Percentiles rank a stretch among this genome's conserved stretches.
phyloP scores from a whole-genome alignment of 192 early-diverging fungal species.

The Geosiphon pyriformis region DNA sequence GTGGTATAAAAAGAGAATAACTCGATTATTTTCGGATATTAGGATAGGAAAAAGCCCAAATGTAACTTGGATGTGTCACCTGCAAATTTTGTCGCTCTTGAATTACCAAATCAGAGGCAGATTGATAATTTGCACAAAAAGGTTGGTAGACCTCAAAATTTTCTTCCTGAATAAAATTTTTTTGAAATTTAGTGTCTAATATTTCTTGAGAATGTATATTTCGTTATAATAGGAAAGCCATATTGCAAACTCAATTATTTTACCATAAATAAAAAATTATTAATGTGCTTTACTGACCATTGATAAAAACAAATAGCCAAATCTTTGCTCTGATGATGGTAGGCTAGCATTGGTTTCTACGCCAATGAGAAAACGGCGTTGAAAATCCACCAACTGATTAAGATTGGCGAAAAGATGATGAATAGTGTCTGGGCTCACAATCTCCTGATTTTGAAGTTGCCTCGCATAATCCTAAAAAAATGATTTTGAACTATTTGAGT shows the following conservation, averaged over 20 bases:
- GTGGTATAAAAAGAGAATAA: slow-evolving; percentile 8
- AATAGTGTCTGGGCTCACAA: slow-evolving; percentile 69
- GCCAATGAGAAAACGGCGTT: slow-evolving; percentile 87
- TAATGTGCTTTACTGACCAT: slow-evolving; percentile 37
- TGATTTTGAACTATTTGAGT: slow-evolving; percentile 13
- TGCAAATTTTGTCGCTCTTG: slow-evolving; percentile 60
- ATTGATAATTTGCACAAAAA: slow-evolving; percentile 88
- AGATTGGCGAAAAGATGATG: slow-evolving; percentile 90
- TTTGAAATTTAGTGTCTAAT: not conserved
- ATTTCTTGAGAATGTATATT: too few relatives aligned
- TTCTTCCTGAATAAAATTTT: slow-evolving; percentile 44
- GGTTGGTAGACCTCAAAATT: slow-evolving; percentile 84
- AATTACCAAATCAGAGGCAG: slow-evolving; percentile 64
- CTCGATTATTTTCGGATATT: not conserved
- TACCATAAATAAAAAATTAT: not conserved
- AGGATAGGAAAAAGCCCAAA: not conserved
- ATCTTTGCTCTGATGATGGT: slow-evolving; percentile 72
- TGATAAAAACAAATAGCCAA: slow-evolving; percentile 82
- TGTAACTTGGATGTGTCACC: too few relatives aligned
- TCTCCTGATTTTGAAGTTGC: slow-evolving; percentile 61
- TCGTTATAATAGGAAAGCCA: not conserved
- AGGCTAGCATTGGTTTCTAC: slow-evolving; percentile 76
- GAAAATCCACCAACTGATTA: slow-evolving; percentile 90
- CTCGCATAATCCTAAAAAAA: slow-evolving; percentile 60
- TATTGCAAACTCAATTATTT: not conserved